Percentiles rank a stretch among this genome's conserved stretches.
phyloP scores from a whole-genome alignment of 1,139 yeast species.

The Chernovozyma aurita region DNA sequence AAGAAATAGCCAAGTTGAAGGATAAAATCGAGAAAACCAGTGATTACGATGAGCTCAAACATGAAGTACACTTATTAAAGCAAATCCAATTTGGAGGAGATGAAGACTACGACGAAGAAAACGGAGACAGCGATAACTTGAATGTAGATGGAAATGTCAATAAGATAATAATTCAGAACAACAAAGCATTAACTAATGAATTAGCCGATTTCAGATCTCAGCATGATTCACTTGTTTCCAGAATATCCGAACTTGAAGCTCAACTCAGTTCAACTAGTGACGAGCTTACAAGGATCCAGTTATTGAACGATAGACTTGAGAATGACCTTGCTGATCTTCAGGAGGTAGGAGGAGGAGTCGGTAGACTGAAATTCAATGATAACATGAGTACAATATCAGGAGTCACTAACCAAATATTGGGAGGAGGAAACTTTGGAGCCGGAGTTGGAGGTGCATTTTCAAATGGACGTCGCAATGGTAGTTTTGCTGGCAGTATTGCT shows the following conservation, averaged over 20 bases:
- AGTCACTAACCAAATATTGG: conserved; percentile 31
- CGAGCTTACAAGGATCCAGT: conserved; percentile 32
- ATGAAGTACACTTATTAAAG: conserved; percentile 66
- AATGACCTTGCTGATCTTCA: conserved; percentile 58
- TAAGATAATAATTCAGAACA: conserved; percentile 51
- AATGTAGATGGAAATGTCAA: conserved; percentile 21
- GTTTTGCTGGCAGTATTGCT: too few species aligned
- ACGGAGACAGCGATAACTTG: conserved; percentile 1
- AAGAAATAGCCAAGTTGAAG: conserved; percentile 50
- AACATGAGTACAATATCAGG: conserved; percentile 69
- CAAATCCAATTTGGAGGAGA: conserved; percentile 68
- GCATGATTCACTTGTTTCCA: conserved; percentile 35
- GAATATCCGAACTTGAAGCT: conserved; percentile 37
- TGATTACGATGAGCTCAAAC: conserved; percentile 76
- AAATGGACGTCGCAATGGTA: conserved; percentile 21
- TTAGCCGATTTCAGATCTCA: conserved; percentile 53
- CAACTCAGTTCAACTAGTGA: conserved; percentile 30
- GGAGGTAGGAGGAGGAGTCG: conserved; percentile 30
- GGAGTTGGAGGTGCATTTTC: too few species aligned
- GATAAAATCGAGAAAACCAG: conserved; percentile 40
- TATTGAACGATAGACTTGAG: conserved; percentile 61
- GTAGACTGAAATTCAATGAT: conserved; percentile 43
- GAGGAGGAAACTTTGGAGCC: conserved; percentile 5
- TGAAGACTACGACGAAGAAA: conserved; percentile 13
- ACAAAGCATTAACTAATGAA: conserved; percentile 58